A percentile compares a stretch with the other conserved stretches of the same genome.
Evolutionary conservation across 1,139 yeast genomes (phyloP).

Genomic region (Kodamaea fungicola): DNA sequence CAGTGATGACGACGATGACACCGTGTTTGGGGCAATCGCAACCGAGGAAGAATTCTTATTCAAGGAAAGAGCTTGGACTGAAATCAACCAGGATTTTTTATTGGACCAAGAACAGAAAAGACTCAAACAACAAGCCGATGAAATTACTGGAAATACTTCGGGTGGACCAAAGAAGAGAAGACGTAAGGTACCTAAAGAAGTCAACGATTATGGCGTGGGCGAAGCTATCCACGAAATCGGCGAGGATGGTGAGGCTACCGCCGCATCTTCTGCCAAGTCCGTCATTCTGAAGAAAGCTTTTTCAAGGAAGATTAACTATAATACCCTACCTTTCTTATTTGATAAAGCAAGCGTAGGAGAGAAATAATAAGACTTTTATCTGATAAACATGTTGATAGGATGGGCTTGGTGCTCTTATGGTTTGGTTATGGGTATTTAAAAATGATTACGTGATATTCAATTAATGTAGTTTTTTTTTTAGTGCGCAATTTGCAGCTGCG

Average conservation of each 20-base stretch:
- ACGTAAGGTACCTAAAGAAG: conserved; percentile 26
- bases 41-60: conserved; percentile 62
- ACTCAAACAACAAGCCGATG: conserved; percentile 83
- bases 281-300: conserved; percentile 68
- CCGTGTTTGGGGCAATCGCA: conserved; percentile 55
- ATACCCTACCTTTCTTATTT: conserved; percentile 67
- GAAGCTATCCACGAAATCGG: conserved; percentile 38
- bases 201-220: conserved; percentile 19
- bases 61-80: conserved; percentile 85
- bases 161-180: conserved; percentile 38
- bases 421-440: no score
- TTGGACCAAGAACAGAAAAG: conserved; percentile 83
- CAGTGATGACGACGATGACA: conserved; percentile 75
- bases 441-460: no score
- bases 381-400: no score
- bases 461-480: no score
- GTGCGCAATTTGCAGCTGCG: no score
- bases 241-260: conserved; percentile 50
- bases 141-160: conserved; percentile 68
- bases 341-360: conserved; percentile 7
- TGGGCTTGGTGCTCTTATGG: no score
- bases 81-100: conserved; percentile 80
- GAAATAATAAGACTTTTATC: no score
- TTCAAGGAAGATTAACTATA: conserved; percentile 85
- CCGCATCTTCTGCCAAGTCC: conserved; percentile 72